Base-by-base conservation (phyloP, 805 yeast genomes). In the Wickerhamomyces rabaulensis region DNA sequence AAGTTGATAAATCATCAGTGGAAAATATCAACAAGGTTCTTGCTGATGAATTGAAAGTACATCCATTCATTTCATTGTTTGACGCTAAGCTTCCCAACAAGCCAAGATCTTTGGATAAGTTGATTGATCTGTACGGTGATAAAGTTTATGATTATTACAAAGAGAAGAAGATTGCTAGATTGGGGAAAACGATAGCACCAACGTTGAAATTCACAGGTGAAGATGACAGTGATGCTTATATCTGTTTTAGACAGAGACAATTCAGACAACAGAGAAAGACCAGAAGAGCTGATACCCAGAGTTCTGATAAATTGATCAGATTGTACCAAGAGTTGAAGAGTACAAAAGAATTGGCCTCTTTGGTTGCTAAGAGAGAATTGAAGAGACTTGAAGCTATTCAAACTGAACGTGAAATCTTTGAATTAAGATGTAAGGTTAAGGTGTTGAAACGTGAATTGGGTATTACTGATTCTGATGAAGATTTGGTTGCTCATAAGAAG, bases 251-350 rank as follows among this genome's bases (percentile, higher is more conserved):
- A 59, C 82, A 97, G 55, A 84, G 99, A 65, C 98, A 91, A 61
- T 84, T 89, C 53, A 80, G 99, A 54, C 97, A 87, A 62, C 94
- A 95, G 26, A 84, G 99, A 65, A 94, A 94, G 65, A 94, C 99
- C 0, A 80, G 99, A 65, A 80, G 98, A 53, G 87, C 97, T 0
- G 99, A 94, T 68, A 78, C 87, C 29, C 87, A 89, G 56, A 89
- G 94, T 55, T 84, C 90, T 13, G 97, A 91, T 64, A 79, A 91
- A 53, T 71, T 94, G 42, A 76, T 94, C 20, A 63, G 78, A 47
- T 70, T 94, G 27, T 87, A 85, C 52, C 75, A 76, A 50, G 96
- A 94, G 50, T 73, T 94, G 68, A 84, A 79, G 51, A 76, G 82
- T 42, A 95, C 96, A 1, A 75, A 83, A 52, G 81, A 78, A 43